phyloP scores from a whole-genome alignment of 2,329 filamentous ascomycete genomes.

The Pseudogymnoascus sp. region DNA sequence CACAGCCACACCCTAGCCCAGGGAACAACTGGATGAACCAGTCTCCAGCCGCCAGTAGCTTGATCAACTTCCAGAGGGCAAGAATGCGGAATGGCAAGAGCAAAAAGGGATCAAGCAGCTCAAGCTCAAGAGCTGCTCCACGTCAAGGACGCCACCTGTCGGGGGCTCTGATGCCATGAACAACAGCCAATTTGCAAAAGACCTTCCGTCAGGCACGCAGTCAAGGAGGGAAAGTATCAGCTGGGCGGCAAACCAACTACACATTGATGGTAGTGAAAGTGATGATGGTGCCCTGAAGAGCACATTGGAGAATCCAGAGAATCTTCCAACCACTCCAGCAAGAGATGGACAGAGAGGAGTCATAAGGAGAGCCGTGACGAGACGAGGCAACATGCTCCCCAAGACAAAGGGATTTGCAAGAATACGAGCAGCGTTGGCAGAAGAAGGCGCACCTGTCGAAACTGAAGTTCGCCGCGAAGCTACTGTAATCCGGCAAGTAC shows the following conservation, averaged over 20 bases:
- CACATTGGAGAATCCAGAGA: constrained; percentile 32
- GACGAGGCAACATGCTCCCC: constrained; percentile 86
- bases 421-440: constrained; percentile 80
- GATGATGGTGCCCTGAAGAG: constrained; percentile 57
- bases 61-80: constrained; percentile 70
- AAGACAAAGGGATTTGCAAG: constrained; percentile 95
- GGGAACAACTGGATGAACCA: constrained; percentile 58
- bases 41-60: constrained; percentile 66
- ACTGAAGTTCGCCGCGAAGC: constrained; percentile 85
- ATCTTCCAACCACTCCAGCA: constrained; percentile 36
- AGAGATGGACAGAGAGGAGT: constrained; percentile 64
- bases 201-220: constrained; percentile 41
- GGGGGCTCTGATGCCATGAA: constrained; percentile 27
- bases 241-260: constrained; percentile 80
- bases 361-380: constrained; percentile 73
- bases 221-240: constrained; percentile 81
- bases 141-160: constrained; percentile 71
- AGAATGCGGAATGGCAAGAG: constrained; percentile 54
- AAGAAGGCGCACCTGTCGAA: constrained; percentile 83
- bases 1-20: constrained; percentile 39
- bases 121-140: constrained; percentile 60
- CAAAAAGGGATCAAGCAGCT: constrained; percentile 62
- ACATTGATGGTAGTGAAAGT: constrained; percentile 75
- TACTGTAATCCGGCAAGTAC: constrained; percentile 90
- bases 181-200: constrained; percentile 46